Base-by-base conservation (phyloP, 768 basidiomycete species). In the Ephemerocybe angulata region DNA sequence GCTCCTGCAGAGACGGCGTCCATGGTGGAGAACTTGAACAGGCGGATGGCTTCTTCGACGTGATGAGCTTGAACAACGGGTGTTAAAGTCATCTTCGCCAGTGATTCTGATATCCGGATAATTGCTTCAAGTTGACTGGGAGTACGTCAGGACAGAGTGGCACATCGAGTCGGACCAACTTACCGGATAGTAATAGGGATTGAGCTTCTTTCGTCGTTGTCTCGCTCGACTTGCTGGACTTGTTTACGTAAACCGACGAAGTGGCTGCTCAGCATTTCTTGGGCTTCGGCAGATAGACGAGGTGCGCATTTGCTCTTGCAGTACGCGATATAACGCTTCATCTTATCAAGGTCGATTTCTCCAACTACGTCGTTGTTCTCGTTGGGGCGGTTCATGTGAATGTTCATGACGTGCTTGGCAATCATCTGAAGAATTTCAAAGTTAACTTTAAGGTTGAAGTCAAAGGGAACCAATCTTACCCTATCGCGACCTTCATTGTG, bases 1-100 rank as follows among this genome's bases (percentile, higher is more conserved):
- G 91, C 88, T 12, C 97, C 95, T 0, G 94, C 93, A 12, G 90
- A 88, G 25, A 98, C 95, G 24, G 97, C 97, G 67, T 98, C 94
- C 96, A 99, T 98, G 2, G 97, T 98, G 8, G 95, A 98, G 73
- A 87, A 95, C 66, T 96, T 98, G 86, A 99, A 99, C 38, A 99
- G 72, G 10, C 97, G 88, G 62, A 98, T 98, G 5, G 97, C 91
- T 70, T 99, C 97, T 70, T 98, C 95, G 22, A 98, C 96, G 62
- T 99, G 95, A 66, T 95, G 88, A 46, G 87, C 88, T 63, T 87
- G 85, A 3, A 98, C 97, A 3, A 86, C 80, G 0, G 92, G 79
- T 0, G 89, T 87, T 15, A 99, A 78, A 3, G 93, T 93, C 72
- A 98, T 82, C 66, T 98, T 99, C 12, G 96, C 95, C 19, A 98